Evolutionary conservation across 768 basidiomycete genomes (phyloP).

Genomic region (Lactarius hatsudake): DNA sequence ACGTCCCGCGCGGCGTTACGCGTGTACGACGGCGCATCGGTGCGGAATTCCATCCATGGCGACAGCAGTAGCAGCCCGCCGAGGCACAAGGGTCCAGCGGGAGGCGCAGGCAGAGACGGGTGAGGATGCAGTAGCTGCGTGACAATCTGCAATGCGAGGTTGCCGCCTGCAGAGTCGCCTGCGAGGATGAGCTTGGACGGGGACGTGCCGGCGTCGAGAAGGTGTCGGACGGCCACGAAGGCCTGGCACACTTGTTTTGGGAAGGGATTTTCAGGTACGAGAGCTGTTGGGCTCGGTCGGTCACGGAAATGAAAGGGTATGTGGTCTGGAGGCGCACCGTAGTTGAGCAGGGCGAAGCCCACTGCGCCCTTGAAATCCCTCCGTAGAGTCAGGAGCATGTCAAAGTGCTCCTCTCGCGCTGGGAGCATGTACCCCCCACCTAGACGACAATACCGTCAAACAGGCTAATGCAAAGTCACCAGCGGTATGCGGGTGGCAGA

Average conservation of each 20-base stretch:
- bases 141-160: constrained; percentile 27
- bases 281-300: background rate
- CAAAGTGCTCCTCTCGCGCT: background rate
- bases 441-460: background rate
- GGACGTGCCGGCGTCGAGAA: constrained; percentile 22
- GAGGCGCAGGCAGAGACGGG: constrained; percentile 2
- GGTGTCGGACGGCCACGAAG: constrained; percentile 17
- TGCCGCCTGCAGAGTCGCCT: constrained; percentile 28
- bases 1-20: constrained; percentile 3
- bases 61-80: constrained; percentile 13
- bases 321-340: constrained; percentile 1
- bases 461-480: no score
- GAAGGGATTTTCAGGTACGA: constrained; percentile 8
- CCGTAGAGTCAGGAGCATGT: constrained; percentile 5
- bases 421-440: constrained; percentile 15
- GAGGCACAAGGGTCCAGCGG: background rate
- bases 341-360: constrained; percentile 13
- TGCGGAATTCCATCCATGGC: constrained; percentile 1
- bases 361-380: constrained; percentile 8
- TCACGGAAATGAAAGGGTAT: no score
- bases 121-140: constrained; percentile 26
- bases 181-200: constrained; percentile 28
- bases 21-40: constrained; percentile 7
- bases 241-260: constrained; percentile 27
- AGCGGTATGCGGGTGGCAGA: background rate